These are phyloP conservation scores for Parastagonospora avenae DNA, from an alignment of 2,329 filamentous ascomycete species.

Conservation along the genomic window DNA sequence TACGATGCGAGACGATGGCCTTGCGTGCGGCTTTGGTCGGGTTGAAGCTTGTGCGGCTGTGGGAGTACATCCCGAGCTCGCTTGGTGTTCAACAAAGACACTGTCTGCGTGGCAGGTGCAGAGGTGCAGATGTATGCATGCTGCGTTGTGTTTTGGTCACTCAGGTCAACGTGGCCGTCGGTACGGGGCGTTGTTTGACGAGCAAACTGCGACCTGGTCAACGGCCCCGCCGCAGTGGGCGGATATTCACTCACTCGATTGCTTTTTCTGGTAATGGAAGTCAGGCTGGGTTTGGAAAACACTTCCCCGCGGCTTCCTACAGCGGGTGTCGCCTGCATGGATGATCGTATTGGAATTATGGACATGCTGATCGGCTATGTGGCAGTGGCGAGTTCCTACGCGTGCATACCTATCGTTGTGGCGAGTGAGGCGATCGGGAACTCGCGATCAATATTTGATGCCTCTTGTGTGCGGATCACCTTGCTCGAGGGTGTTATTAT, in stretches of 20 bases:
- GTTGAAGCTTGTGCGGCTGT: no score
- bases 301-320: neutral
- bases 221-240: constrained; percentile 7
- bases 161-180: neutral
- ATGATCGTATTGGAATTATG: neutral
- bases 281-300: neutral
- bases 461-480: neutral
- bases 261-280: neutral
- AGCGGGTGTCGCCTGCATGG: neutral
- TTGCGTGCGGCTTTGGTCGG: no score
- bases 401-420: neutral
- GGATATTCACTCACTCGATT: constrained; percentile 4
- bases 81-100: no score
- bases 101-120: no score
- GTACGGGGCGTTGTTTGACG: neutral
- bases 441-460: neutral
- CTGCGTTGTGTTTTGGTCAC: neutral
- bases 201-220: neutral
- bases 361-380: constrained; percentile 9
- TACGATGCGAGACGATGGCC: no score
- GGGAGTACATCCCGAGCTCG: no score
- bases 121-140: no score
- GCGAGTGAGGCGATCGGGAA: neutral
- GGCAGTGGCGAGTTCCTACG: constrained; percentile 6
- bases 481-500: neutral